Evolutionary conservation across 257 asterid species (phyloP).

Genomic region (Lithospermum erythrorhizon): DNA sequence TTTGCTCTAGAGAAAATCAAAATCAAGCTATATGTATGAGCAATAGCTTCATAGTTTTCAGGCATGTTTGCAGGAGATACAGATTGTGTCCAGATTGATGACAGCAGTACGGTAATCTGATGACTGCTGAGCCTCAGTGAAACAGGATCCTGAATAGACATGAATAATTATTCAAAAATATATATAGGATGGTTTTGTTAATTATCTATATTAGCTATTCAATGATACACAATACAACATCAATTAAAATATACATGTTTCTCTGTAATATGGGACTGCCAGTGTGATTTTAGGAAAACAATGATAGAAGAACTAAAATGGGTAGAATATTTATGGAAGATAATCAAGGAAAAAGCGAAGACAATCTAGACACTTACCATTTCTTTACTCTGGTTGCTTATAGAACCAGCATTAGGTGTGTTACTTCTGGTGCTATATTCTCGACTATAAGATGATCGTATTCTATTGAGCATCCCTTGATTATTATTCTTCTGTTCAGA

Average conservation of each 20-base stretch:
- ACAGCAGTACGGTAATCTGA: slow-evolving; percentile 69
- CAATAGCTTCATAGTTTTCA: slow-evolving; percentile 89
- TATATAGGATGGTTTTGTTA: too few species aligned
- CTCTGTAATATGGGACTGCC: too few species aligned
- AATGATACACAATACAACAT: background rate
- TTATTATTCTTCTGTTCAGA: slow-evolving; percentile 32
- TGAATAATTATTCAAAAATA: background rate
- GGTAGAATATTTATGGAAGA: too few species aligned
- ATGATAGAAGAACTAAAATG: too few species aligned
- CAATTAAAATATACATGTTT: too few species aligned
- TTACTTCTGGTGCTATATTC: slow-evolving; percentile 43
- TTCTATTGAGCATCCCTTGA: slow-evolving; percentile 51
- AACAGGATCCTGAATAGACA: slow-evolving; percentile 43
- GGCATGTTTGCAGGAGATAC: slow-evolving; percentile 74
- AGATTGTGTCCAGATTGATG: slow-evolving; percentile 84
- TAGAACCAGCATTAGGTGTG: slow-evolving; percentile 25
- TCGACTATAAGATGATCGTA: slow-evolving; percentile 68
- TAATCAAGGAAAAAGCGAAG: too few species aligned
- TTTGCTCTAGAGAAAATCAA: slow-evolving; percentile 79
- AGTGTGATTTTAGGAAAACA: too few species aligned
- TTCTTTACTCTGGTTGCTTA: slow-evolving; percentile 15
- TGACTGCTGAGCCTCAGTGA: slow-evolving; percentile 89
- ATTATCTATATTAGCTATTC: background rate
- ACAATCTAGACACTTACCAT: too few species aligned
- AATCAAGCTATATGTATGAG: slow-evolving; percentile 84